Conservation (phyloP, 805 yeast genomes). For the Metschnikowia arizonensis region DNA sequence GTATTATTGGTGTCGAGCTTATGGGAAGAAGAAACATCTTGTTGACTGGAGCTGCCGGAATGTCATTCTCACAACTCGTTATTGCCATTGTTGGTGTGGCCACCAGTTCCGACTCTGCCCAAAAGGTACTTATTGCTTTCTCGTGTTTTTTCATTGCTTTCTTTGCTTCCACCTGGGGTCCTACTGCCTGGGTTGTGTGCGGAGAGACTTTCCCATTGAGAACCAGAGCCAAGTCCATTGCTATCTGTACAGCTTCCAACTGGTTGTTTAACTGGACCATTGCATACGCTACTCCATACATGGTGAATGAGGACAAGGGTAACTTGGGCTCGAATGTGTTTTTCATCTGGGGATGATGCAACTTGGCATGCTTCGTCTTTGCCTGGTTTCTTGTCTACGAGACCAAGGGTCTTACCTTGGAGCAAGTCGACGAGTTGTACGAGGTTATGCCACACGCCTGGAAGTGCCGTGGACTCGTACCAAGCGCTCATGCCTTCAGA, state of each 20-base stretch:
- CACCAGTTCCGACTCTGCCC: constrained; percentile 31
- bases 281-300: constrained; percentile 40
- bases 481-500: constrained; percentile 36
- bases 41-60: constrained; percentile 58
- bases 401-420: constrained; percentile 40
- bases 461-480: constrained; percentile 30
- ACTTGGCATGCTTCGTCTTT: constrained; percentile 31
- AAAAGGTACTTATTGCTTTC: constrained; percentile 35
- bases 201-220: constrained; percentile 37
- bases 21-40: constrained; percentile 65
- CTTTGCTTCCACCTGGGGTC: constrained; percentile 43
- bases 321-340: constrained; percentile 39
- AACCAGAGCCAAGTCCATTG: constrained; percentile 39
- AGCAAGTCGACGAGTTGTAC: constrained; percentile 41
- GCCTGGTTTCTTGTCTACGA: constrained; percentile 35
- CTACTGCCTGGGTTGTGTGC: constrained; percentile 37
- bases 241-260: constrained; percentile 39
- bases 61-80: constrained; percentile 53
- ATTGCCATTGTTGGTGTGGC: constrained; percentile 44
- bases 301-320: constrained; percentile 39
- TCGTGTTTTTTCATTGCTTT: constrained; percentile 38
- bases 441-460: constrained; percentile 31
- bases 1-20: constrained; percentile 50
- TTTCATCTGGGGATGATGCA: constrained; percentile 42
- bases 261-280: constrained; percentile 43